Base-by-base conservation (phyloP, 139 green algal genomes). In the Nannochloris sp. region DNA sequence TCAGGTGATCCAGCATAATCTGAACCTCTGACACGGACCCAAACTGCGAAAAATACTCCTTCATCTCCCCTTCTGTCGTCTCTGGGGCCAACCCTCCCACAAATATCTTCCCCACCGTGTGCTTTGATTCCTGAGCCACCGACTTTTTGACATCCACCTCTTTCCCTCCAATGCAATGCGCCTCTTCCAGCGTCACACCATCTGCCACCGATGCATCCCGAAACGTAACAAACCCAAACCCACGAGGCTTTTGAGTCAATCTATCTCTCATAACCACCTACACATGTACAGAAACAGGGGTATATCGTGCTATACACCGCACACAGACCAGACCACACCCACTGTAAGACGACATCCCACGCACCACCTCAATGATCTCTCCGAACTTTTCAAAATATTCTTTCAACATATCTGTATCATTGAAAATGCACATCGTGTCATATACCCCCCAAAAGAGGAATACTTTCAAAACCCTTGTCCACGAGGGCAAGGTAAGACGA, bases 151-250 rank as follows among this genome's bases (percentile, higher is more conserved):
- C 84, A 44, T 92, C 85, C 43, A 50, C 37, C 20, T 48, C n/a
- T 45, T 83, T 62, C 8, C 79, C 79, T 57, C 91, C 82, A 20
- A 94, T 78, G 2, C 62, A 65, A 69, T 94, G 87, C 3, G 68
- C 56, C 20, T 33, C 46, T 11, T 85, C 66, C 28, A 69, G 26
- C 36, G 77, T 82, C 1, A 84, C 86, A 20, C 53, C 49, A 31
- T 82, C 73, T 12, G 87, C 87, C 20, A 68, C 68, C 9, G 70
- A 69, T 37, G 79, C 49, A 6, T 83, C 59, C 0, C 72, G 66
- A 61, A 89, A 89, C 0, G 83, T 94, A 17, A 94, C 75, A 68
- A 94, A 94, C 4, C 87, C 87, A 65, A 94, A 94, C 20, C 86
- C 85, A 12, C 87, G 76, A 1, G 85, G 83, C 33, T 72, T 72